These are phyloP conservation scores for Pseudozyma sp. DNA, from an alignment of 1,284 basidiomycete species.

Conservation along the genomic window DNA sequence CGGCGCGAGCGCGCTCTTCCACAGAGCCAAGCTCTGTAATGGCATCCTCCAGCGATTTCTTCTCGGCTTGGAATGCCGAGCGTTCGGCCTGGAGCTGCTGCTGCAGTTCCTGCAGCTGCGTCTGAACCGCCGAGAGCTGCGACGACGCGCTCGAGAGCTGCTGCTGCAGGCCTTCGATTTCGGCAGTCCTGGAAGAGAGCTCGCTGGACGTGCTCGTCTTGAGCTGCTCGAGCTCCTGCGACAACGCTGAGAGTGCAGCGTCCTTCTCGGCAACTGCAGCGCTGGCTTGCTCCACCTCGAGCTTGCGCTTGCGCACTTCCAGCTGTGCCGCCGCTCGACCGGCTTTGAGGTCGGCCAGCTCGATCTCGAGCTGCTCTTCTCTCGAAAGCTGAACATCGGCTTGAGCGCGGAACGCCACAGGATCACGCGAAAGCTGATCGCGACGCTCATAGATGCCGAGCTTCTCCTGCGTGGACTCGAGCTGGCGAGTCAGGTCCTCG, in stretches of 20 bases:
- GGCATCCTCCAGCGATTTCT: slow-evolving; percentile 64
- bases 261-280: slow-evolving; percentile 78
- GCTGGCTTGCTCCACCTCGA: slow-evolving; percentile 81
- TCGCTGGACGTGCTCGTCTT: slow-evolving; percentile 32
- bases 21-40: slow-evolving; percentile 60
- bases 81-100: slow-evolving; percentile 75
- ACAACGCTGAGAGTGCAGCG: slow-evolving; percentile 74
- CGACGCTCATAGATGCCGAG: slow-evolving; percentile 86
- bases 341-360: slow-evolving; percentile 75
- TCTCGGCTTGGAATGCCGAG: slow-evolving; percentile 77
- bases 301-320: slow-evolving; percentile 73
- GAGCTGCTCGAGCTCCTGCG: slow-evolving; percentile 80
- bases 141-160: slow-evolving; percentile 74
- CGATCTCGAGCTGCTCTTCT: slow-evolving; percentile 83
- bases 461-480: slow-evolving; percentile 83
- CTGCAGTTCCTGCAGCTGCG: slow-evolving; percentile 75
- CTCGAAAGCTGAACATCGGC: slow-evolving; percentile 70
- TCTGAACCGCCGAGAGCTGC: slow-evolving; percentile 74
- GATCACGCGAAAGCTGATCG: slow-evolving; percentile 47
- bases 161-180: slow-evolving; percentile 76
- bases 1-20: slow-evolving; percentile 68
- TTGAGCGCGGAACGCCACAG: slow-evolving; percentile 35
- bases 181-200: slow-evolving; percentile 76
- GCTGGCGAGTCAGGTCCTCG: slow-evolving; percentile 77
- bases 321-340: slow-evolving; percentile 63